A percentile compares a stretch with the other conserved stretches of the same genome.
Conservation (phyloP, 2,329 filamentous ascomycete species). For the Pleurostoma richardsiae region DNA sequence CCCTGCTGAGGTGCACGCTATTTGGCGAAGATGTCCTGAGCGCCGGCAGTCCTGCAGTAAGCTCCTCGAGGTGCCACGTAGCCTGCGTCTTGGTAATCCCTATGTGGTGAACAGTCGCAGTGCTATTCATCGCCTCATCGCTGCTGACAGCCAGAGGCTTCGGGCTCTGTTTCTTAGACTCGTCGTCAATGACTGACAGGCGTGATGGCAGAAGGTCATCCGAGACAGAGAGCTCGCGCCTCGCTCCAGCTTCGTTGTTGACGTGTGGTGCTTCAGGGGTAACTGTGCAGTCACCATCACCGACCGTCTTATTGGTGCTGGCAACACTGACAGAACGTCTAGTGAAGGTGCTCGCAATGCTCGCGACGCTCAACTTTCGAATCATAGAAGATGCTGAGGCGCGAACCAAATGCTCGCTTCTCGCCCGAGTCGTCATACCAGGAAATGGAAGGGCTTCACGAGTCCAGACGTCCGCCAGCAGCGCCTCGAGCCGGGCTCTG, state of each 20-base stretch:
- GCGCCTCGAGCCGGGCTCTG: conserved; percentile 68
- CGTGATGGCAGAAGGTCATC: not conserved
- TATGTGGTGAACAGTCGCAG: too few species aligned
- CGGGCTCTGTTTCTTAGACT: conserved; percentile 1
- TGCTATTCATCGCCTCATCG: too few species aligned
- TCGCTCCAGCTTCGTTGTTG: too few species aligned
- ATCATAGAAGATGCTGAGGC: conserved; percentile 83
- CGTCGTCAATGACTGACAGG: conserved; percentile 6
- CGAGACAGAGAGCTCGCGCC: not conserved
- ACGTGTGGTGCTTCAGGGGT: not conserved
- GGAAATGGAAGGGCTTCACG: conserved; percentile 76
- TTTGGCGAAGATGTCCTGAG: conserved; percentile 15
- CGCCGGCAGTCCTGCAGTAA: conserved; percentile 4
- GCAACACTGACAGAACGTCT: conserved; percentile 61
- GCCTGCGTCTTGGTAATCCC: too few species aligned
- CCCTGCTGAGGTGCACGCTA: conserved; percentile 13
- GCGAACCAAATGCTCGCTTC: conserved; percentile 68
- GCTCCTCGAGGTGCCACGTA: not conserved
- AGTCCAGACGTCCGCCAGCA: conserved; percentile 78
- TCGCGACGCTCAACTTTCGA: conserved; percentile 79
- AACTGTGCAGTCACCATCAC: conserved; percentile 16
- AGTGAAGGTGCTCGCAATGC: conserved; percentile 70
- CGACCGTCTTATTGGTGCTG: conserved; percentile 21
- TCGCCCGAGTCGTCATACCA: conserved; percentile 63
- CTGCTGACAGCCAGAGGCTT: not conserved